Conservation (phyloP, 495 filamentous ascomycete genomes). For the Aspergillus heteromorphus region DNA sequence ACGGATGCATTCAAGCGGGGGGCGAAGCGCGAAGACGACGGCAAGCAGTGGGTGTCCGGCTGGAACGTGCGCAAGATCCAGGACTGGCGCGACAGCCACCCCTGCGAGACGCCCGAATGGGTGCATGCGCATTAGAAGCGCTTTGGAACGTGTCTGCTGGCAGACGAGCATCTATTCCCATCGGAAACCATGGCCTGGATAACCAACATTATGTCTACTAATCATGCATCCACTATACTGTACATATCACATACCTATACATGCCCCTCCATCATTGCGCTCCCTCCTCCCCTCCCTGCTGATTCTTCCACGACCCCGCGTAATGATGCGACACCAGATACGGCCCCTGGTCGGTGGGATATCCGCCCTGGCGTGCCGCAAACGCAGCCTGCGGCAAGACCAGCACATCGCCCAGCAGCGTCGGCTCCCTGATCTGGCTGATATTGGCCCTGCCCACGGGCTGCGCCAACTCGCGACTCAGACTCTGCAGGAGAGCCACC, state of each 20-base stretch:
- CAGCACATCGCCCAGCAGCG: slow-evolving; percentile 34
- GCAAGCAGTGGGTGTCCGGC: slow-evolving; percentile 6
- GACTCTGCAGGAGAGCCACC: slow-evolving; percentile 26
- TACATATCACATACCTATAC: background rate
- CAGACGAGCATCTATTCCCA: background rate
- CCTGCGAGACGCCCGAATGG: slow-evolving; percentile 9
- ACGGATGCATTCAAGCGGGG: slow-evolving; percentile 11
- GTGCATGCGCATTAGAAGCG: slow-evolving; percentile 1
- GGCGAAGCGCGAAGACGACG: background rate
- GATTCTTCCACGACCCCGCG: slow-evolving; percentile 23
- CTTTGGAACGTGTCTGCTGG: background rate
- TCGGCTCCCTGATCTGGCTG: slow-evolving; percentile 25
- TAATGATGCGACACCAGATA: slow-evolving; percentile 31
- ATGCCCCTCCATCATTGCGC: background rate
- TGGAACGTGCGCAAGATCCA: slow-evolving; percentile 13
- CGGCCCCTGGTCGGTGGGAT: slow-evolving; percentile 23
- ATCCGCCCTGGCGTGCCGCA: slow-evolving; percentile 27
- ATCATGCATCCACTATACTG: background rate
- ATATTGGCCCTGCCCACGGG: slow-evolving; percentile 24
- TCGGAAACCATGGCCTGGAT: background rate
- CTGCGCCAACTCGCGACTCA: slow-evolving; percentile 16
- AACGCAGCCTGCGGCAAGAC: slow-evolving; percentile 38
- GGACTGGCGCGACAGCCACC: slow-evolving; percentile 8
- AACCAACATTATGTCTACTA: background rate
- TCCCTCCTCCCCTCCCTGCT: slow-evolving; percentile 6